Evolutionary conservation across 2,329 filamentous ascomycete genomes (phyloP).

Genomic region (Penicillium sp.): DNA sequence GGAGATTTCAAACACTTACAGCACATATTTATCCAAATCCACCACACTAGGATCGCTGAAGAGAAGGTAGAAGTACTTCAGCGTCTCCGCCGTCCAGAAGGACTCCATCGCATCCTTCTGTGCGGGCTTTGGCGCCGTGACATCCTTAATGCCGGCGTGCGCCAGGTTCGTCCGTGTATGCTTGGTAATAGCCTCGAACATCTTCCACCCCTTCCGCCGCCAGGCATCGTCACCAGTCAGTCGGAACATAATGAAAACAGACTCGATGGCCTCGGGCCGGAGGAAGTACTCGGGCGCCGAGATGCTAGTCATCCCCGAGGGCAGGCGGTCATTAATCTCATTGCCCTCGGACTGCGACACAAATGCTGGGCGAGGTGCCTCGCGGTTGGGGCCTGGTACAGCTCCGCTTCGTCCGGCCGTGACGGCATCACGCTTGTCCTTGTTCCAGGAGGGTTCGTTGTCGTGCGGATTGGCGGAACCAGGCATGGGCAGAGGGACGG

Average conservation of each 20-base stretch:
- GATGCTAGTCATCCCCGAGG: slow-evolving; percentile 46
- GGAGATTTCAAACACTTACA: slow-evolving; percentile 37
- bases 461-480: slow-evolving; percentile 28
- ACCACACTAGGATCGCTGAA: slow-evolving; percentile 48
- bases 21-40: slow-evolving; percentile 50
- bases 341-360: slow-evolving; percentile 42
- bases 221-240: slow-evolving; percentile 67
- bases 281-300: slow-evolving; percentile 43
- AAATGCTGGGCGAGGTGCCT: slow-evolving; percentile 21
- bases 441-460: slow-evolving; percentile 18
- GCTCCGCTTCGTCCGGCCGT: slow-evolving; percentile 2
- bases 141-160: slow-evolving; percentile 67
- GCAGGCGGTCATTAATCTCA: slow-evolving; percentile 41
- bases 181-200: slow-evolving; percentile 67
- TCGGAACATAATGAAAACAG: slow-evolving; percentile 75
- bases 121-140: slow-evolving; percentile 53
- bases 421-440: slow-evolving; percentile 24
- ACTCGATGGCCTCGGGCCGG: slow-evolving; percentile 76
- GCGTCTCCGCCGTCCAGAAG: slow-evolving; percentile 65
- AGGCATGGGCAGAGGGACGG: slow-evolving; percentile 27
- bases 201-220: slow-evolving; percentile 71
- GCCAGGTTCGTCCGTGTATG: slow-evolving; percentile 64
- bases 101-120: slow-evolving; percentile 69
- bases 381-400: slow-evolving; percentile 14
- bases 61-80: slow-evolving; percentile 53